Evolutionary conservation across 371 early-diverging fungal genomes (phyloP), one percentile per base, ranked within the genome.

Genomic region (Mortierella sp.): DNA sequence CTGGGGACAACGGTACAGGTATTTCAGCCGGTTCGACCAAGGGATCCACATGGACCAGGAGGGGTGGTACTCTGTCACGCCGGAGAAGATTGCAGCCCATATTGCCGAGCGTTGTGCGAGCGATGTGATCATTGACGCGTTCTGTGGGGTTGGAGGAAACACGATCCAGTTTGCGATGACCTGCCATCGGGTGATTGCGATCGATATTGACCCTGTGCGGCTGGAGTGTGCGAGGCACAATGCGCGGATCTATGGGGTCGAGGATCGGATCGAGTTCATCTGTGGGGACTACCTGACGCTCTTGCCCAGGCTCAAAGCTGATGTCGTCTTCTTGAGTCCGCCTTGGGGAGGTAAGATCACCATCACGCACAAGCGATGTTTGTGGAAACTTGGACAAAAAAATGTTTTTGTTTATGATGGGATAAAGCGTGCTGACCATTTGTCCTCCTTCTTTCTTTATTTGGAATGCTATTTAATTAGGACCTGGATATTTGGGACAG

Each of bases 61-160:
- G 82, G 94, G 97, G 10, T 98, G 98, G 99, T 99, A 93, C 86
- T 97, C 98, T 0, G 98, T 98, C 0, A 99, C 99, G 0, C 98
- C 98, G 1, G 99, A 99, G 74, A 84, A 87, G 53, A 94, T 99
- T 58, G 97, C 98, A 4, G 70, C 80, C 16, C 94, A 97, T 79
- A 94, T 96, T 26, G 97, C 98, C 0, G 72, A 88, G 58, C 91
- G 97, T 50, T 94, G 92, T 69, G 84, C 88, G 19, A 87, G 92
- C 39, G 88, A 92, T 71, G 82, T 93, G 34, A 90, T 98, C 16
- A 90, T 99, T 64, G 98, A 98, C 76, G 98, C 96, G 2, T 98
- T 96, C 79, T 97, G 97, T 84, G 99, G 99, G 1, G 96, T 94
- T 22, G 99, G 99, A 29, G 99, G 99, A 4, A 98, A 99, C 83